These are phyloP conservation scores for Capronia coronata DNA, from an alignment of 2,329 filamentous ascomycete species.

Conservation along the genomic window DNA sequence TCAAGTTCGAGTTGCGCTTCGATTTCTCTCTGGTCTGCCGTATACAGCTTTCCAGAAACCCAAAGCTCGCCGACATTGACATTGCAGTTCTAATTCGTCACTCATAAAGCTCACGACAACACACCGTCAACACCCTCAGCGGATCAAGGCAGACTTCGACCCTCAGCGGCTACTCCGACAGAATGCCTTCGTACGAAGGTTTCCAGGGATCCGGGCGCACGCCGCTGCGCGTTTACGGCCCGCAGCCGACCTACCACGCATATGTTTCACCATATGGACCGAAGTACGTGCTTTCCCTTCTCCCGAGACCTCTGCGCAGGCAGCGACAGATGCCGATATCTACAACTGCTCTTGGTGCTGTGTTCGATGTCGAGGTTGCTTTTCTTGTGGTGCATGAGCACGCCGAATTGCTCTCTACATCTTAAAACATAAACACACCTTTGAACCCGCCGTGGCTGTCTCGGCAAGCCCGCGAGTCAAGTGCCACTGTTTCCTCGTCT, in stretches of 20 bases:
- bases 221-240: slow-evolving; percentile 21
- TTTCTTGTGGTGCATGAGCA: too few relatives aligned
- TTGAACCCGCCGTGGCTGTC: too few relatives aligned
- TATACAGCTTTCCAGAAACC: neutral
- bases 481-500: too few relatives aligned
- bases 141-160: neutral
- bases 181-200: slow-evolving; percentile 13
- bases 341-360: too few relatives aligned
- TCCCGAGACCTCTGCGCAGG: slow-evolving; percentile 39
- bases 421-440: too few relatives aligned
- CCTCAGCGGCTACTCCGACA: neutral
- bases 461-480: too few relatives aligned
- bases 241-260: slow-evolving; percentile 35
- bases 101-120: neutral
- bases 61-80: neutral
- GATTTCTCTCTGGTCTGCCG: neutral
- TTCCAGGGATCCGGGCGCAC: slow-evolving; percentile 23
- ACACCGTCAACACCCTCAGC: neutral
- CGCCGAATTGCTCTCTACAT: too few relatives aligned
- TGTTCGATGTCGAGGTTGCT: too few relatives aligned
- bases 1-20: neutral
- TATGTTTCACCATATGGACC: slow-evolving; percentile 54
- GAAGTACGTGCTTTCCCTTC: slow-evolving; percentile 44
- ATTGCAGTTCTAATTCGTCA: neutral
- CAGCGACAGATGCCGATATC: too few relatives aligned